These are phyloP conservation scores for Trichosanthes truncata DNA, from an alignment of 306 rosid genomes.

Conservation along the genomic window DNA sequence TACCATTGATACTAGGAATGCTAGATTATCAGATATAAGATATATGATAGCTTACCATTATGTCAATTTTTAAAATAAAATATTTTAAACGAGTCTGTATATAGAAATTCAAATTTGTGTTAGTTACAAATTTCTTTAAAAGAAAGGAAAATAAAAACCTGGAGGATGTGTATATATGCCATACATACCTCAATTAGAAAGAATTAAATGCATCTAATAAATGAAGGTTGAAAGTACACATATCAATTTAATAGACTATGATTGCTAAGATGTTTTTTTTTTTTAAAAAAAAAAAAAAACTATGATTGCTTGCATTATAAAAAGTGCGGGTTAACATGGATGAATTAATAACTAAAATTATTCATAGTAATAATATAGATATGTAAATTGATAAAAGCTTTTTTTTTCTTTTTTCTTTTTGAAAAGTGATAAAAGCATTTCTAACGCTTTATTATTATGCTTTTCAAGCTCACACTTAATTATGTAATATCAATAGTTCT, in stretches of 20 bases:
- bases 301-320: slow-evolving; percentile 4
- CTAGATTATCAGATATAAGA: neutral
- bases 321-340: slow-evolving; percentile 7
- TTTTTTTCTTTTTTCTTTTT: neutral
- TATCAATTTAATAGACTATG: neutral
- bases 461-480: neutral
- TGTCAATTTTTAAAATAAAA: neutral
- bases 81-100: neutral
- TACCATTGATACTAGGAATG: neutral
- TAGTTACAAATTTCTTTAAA: neutral
- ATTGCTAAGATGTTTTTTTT: neutral
- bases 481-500: neutral
- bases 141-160: neutral
- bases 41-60: neutral
- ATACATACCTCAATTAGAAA: neutral
- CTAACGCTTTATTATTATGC: neutral
- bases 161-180: neutral
- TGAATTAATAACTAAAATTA: slow-evolving; percentile 5
- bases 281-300: neutral
- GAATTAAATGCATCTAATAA: neutral
- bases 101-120: neutral
- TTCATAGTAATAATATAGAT: slow-evolving; percentile 1
- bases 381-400: neutral
- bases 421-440: neutral
- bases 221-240: neutral